Evolutionary conservation across 2,329 filamentous ascomycete genomes (phyloP).

Genomic region (Penicillium sp.): DNA sequence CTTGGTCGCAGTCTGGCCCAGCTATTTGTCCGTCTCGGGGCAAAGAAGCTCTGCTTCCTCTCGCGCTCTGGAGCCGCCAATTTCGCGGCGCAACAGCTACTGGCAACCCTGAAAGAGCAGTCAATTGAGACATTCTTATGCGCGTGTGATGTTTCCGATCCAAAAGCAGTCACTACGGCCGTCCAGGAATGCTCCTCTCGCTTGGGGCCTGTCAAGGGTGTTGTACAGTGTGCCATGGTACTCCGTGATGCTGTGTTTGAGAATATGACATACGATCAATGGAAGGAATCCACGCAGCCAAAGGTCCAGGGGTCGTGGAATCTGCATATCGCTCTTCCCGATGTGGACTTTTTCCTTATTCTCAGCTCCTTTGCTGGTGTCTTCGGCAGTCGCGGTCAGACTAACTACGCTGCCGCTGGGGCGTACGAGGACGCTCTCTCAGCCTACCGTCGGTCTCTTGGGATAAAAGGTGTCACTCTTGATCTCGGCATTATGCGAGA

Average conservation of each 20-base stretch:
- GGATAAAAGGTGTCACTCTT: not conserved
- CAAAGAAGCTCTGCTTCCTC: constrained; percentile 8
- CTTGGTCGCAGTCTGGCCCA: constrained; percentile 10
- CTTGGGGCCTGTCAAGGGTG: constrained; percentile 32
- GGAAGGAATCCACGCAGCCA: constrained; percentile 31
- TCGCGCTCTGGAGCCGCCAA: constrained; percentile 7
- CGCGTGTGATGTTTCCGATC: constrained; percentile 26
- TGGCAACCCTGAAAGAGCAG: constrained; percentile 15
- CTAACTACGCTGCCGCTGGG: constrained; percentile 12
- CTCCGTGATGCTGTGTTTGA: constrained; percentile 35
- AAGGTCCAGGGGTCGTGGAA: constrained; percentile 37
- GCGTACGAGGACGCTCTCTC: constrained; percentile 10
- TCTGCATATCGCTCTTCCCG: not conserved
- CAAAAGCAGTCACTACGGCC: constrained; percentile 5
- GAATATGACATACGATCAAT: constrained; percentile 41
- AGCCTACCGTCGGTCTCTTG: constrained; percentile 11
- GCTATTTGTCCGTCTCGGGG: constrained; percentile 11
- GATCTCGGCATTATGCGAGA: constrained; percentile 1
- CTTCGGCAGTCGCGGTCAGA: constrained; percentile 12
- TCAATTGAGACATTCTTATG: constrained; percentile 16
- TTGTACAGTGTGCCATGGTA: constrained; percentile 34
- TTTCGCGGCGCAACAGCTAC: constrained; percentile 7
- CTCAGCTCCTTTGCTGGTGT: constrained; percentile 11
- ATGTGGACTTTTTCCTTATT: constrained; percentile 14
- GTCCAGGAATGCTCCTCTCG: constrained; percentile 11